phyloP scores from a whole-genome alignment of 2,329 filamentous ascomycete genomes.

The Verticillium nonalfalfae region DNA sequence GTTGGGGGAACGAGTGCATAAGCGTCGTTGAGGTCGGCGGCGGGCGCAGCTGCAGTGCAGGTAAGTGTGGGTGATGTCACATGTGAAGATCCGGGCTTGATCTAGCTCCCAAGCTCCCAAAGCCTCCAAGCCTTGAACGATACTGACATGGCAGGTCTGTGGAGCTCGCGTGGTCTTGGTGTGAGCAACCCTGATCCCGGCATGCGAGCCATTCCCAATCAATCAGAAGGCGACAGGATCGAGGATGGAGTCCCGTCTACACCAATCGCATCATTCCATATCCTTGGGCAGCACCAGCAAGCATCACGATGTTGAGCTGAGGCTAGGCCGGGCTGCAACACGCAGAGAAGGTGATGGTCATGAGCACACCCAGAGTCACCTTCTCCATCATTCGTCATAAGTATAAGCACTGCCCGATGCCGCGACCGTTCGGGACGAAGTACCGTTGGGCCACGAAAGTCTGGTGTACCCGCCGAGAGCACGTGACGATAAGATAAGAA shows the following conservation, averaged over 20 bases:
- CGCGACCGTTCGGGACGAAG: no score
- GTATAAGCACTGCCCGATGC: no score
- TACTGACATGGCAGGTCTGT: not conserved
- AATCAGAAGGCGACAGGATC: not conserved
- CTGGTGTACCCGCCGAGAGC: not conserved
- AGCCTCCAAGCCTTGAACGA: not conserved
- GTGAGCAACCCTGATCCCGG: not conserved
- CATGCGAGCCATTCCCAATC: not conserved
- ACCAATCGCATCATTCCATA: no score
- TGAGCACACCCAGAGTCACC: no score
- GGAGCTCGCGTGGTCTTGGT: not conserved
- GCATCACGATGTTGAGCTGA: no score
- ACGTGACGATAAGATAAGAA: not conserved
- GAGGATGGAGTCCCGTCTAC: no score
- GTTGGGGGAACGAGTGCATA: not conserved
- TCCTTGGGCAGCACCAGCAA: no score
- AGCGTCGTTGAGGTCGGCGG: conserved; percentile 1
- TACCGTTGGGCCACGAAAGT: no score
- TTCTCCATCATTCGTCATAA: no score
- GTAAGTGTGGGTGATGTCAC: conserved; percentile 4
- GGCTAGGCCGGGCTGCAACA: no score
- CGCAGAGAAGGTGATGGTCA: no score
- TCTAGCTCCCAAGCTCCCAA: not conserved
- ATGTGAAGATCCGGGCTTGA: conserved; percentile 7
- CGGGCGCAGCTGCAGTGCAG: not conserved